Conservation (phyloP, 1,284 basidiomycete species). For the Grifola frondosa region DNA sequence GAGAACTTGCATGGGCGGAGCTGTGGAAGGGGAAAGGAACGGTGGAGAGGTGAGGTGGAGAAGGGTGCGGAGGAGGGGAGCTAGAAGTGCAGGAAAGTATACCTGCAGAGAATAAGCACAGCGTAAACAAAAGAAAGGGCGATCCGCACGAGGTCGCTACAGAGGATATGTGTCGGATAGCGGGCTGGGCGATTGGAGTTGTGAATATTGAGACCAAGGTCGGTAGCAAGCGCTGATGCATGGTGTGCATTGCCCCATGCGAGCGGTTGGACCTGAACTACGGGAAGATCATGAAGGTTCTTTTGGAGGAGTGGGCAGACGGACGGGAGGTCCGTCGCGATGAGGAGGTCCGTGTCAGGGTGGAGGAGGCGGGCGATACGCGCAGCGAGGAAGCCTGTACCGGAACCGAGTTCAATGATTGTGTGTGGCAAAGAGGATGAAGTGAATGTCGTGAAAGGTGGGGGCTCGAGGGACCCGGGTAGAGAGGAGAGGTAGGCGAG, state of each 20-base stretch:
- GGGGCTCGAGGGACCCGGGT: conserved; percentile 61
- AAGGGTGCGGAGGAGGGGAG: conserved; percentile 67
- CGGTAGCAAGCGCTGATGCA: conserved; percentile 36
- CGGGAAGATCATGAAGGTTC: conserved; percentile 40
- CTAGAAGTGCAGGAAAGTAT: conserved; percentile 74
- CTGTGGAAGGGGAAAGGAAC: conserved; percentile 26
- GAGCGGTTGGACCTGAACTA: conserved; percentile 49
- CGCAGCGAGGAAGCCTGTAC: conserved; percentile 64
- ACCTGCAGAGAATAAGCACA: conserved; percentile 50
- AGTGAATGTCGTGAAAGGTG: conserved; percentile 29
- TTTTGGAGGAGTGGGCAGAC: conserved; percentile 59
- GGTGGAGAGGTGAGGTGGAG: conserved; percentile 61
- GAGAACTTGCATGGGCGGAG: conserved; percentile 36
- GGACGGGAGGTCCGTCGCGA: conserved; percentile 72
- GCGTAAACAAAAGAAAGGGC: conserved; percentile 2
- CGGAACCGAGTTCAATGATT: conserved; percentile 71
- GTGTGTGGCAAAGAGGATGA: conserved; percentile 19
- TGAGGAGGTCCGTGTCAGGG: conserved; percentile 39
- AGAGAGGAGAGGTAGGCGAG: conserved; percentile 48
- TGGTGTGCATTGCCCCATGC: conserved; percentile 61
- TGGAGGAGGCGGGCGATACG: conserved; percentile 39
- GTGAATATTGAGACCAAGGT: conserved; percentile 36
- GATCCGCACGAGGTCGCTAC: conserved; percentile 69
- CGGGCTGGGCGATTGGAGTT: conserved; percentile 6
- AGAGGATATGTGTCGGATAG: conserved; percentile 60